These are phyloP conservation scores for Aspergillus spinulosporus DNA, from an alignment of 2,329 filamentous ascomycete species.

Conservation along the genomic window DNA sequence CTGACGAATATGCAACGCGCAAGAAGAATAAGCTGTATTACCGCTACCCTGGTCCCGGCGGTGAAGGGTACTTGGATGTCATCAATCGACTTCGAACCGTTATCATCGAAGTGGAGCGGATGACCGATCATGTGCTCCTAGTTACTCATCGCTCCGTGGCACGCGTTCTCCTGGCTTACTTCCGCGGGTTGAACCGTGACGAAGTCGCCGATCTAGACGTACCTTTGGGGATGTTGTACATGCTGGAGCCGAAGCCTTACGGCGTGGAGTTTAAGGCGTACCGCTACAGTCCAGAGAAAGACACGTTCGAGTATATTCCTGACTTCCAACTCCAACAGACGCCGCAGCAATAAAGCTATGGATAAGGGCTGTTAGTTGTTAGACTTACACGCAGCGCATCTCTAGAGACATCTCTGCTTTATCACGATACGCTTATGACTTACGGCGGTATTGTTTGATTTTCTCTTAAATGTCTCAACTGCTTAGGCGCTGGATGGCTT, in stretches of 20 bases:
- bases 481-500: slow-evolving; percentile 2
- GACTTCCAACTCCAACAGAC: slow-evolving; percentile 69
- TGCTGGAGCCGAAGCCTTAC: slow-evolving; percentile 95
- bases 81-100: slow-evolving; percentile 94
- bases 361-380: not conserved
- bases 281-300: slow-evolving; percentile 74
- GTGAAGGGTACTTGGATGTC: slow-evolving; percentile 94
- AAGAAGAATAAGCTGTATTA: slow-evolving; percentile 88
- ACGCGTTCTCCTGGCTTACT: slow-evolving; percentile 91
- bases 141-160: slow-evolving; percentile 91
- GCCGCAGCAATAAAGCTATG: slow-evolving; percentile 26
- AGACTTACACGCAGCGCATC: slow-evolving; percentile 4
- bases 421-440: slow-evolving; percentile 7
- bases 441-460: not conserved
- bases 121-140: slow-evolving; percentile 91
- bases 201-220: slow-evolving; percentile 94
- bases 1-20: slow-evolving; percentile 78
- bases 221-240: slow-evolving; percentile 88
- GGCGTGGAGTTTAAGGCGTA: slow-evolving; percentile 97
- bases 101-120: slow-evolving; percentile 94
- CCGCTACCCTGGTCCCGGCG: slow-evolving; percentile 92
- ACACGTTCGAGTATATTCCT: slow-evolving; percentile 83
- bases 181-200: slow-evolving; percentile 85
- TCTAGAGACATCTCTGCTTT: slow-evolving; percentile 3
- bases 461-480: slow-evolving; percentile 5